Conservation (phyloP, 2,329 filamentous ascomycete species). For the Penicillium expansum region DNA sequence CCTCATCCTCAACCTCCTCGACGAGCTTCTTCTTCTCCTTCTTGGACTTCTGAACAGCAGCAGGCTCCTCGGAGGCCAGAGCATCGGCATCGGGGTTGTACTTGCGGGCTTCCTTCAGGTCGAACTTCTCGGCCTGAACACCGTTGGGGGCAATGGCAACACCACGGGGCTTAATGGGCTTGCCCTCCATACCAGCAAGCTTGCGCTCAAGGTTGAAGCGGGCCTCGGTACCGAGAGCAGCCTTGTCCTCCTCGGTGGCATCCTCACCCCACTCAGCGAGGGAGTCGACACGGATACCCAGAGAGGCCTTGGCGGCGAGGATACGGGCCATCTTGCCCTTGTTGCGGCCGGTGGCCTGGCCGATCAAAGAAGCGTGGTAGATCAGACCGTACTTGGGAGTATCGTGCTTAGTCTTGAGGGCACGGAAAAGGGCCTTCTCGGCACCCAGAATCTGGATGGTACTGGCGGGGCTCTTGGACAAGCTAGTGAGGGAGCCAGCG, state of each 20-base stretch:
- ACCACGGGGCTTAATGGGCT: conserved; percentile 76
- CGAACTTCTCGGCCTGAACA: conserved; percentile 65
- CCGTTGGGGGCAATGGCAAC: conserved; percentile 73
- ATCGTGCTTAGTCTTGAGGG: conserved; percentile 98
- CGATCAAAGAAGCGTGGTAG: conserved; percentile 89
- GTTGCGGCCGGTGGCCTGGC: conserved; percentile 95
- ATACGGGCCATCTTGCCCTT: conserved; percentile 99
- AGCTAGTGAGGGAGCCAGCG: conserved; percentile 86
- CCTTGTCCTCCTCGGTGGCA: conserved; percentile 84
- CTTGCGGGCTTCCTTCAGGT: conserved; percentile 86
- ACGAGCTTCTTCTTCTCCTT: conserved; percentile 47
- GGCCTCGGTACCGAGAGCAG: conserved; percentile 68
- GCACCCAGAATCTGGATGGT: conserved; percentile 98
- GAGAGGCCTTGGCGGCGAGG: conserved; percentile 86
- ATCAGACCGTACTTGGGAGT: conserved; percentile 97
- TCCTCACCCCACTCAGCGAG: conserved; percentile 74
- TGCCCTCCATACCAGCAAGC: conserved; percentile 71
- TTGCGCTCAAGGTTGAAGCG: conserved; percentile 51
- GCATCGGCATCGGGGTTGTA: conserved; percentile 96
- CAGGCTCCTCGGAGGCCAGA: conserved; percentile 64
- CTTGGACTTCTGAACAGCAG: conserved; percentile 33
- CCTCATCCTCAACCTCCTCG: conserved; percentile 46
- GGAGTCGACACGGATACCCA: conserved; percentile 90
- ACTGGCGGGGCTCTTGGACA: conserved; percentile 91
- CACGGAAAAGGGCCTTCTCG: conserved; percentile 97